Percentiles rank a stretch among this genome's conserved stretches.
phyloP scores from a whole-genome alignment of 371 early-diverging fungal species.

The Syncephalis plumigaleata region DNA sequence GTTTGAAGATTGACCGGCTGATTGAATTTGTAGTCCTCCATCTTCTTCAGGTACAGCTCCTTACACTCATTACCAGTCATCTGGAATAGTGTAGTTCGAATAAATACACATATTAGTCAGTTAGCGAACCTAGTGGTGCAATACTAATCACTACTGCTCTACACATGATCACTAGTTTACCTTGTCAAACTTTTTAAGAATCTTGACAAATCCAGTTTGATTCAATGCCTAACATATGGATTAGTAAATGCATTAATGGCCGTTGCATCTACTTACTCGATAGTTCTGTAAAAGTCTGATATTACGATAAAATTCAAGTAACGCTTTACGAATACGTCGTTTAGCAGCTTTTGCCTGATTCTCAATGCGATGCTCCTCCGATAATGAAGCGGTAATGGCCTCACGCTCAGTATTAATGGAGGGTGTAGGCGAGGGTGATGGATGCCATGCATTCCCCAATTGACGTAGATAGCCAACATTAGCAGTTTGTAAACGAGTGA shows the following conservation, averaged over 20 bases:
- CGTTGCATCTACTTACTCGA: too few species aligned
- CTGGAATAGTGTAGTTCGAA: conserved; percentile 6
- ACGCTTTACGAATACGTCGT: conserved; percentile 42
- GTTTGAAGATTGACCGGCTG: conserved; percentile 27
- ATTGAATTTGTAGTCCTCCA: conserved; percentile 36
- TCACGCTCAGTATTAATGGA: neutral
- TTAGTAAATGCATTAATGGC: too few species aligned
- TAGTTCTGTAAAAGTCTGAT: conserved; percentile 54
- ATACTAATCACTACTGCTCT: too few species aligned
- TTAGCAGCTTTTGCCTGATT: conserved; percentile 26
- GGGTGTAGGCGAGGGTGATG: too few species aligned
- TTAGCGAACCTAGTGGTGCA: too few species aligned
- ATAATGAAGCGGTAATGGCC: neutral
- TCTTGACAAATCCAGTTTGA: conserved; percentile 48
- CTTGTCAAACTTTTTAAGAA: conserved; percentile 63
- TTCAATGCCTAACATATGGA: conserved; percentile 26
- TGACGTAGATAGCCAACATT: neutral
- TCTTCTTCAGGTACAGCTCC: conserved; percentile 22
- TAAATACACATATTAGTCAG: too few species aligned
- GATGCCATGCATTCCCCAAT: neutral
- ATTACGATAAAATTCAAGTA: conserved; percentile 58
- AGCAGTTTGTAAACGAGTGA: neutral
- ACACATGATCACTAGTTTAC: conserved; percentile 15
- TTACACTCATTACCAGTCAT: conserved; percentile 25
- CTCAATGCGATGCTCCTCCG: neutral